A percentile compares a stretch with the other conserved stretches of the same genome.
Evolutionary conservation across 2,329 filamentous ascomycete species (phyloP).

Genomic region (Trichoderma hamatum): DNA sequence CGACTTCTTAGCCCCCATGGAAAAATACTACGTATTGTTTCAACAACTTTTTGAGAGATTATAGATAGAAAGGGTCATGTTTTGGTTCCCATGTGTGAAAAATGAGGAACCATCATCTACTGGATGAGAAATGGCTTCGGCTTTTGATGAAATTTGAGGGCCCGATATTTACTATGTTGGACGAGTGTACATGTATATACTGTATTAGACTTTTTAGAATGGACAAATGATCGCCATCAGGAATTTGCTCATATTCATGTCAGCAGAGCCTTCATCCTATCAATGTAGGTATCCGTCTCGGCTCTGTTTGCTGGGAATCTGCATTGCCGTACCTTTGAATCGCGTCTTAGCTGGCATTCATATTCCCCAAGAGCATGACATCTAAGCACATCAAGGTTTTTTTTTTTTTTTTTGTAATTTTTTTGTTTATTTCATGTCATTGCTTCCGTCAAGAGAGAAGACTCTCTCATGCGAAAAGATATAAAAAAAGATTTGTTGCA

Average conservation of each 20-base stretch:
- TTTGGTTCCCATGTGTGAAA: background rate
- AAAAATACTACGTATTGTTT: constrained; percentile 7
- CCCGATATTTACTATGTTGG: background rate
- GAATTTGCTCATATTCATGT: background rate
- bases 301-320: too few relatives aligned
- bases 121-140: background rate
- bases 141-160: background rate
- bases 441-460: constrained; percentile 42
- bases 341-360: background rate
- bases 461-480: constrained; percentile 37
- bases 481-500: constrained; percentile 37
- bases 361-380: background rate
- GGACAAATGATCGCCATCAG: background rate
- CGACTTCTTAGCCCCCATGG: background rate
- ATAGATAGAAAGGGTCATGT: background rate
- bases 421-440: constrained; percentile 36
- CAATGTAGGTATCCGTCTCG: background rate
- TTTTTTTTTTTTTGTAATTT: constrained; percentile 25
- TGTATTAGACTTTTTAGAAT: background rate
- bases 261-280: background rate
- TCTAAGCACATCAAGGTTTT: background rate
- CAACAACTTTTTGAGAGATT: too few relatives aligned
- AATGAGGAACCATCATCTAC: background rate
- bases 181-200: background rate
- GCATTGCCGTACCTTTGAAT: background rate